phyloP scores from a whole-genome alignment of 192 early-diverging fungal genomes.

The Coemansia sp. region DNA sequence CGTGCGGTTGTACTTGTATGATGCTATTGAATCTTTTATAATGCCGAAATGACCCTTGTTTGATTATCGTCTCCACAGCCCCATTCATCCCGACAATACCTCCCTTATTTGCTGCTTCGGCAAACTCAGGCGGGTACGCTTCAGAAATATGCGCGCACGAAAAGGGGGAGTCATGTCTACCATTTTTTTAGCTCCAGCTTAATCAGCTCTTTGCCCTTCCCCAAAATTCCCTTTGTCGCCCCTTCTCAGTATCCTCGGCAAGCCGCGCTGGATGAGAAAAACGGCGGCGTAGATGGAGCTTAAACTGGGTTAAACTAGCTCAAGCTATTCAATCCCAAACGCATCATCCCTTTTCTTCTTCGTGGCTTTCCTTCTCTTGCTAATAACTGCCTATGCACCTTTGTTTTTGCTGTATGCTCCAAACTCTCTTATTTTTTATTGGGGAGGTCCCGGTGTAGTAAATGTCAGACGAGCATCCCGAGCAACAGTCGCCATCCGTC shows the following conservation, averaged over 20 bases:
- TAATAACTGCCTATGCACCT: neutral
- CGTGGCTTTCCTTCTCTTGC: conserved; percentile 3
- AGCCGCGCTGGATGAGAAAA: neutral
- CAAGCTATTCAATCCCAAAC: neutral
- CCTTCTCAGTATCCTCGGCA: conserved; percentile 2
- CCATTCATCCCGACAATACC: conserved; percentile 10
- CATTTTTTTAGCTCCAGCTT: conserved; percentile 11
- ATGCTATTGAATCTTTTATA: conserved; percentile 7
- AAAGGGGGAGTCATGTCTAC: neutral
- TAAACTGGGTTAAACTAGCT: neutral
- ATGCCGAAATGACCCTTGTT: conserved; percentile 17
- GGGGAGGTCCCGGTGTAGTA: conserved; percentile 29
- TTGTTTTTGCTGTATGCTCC: conserved; percentile 3
- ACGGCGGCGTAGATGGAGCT: neutral
- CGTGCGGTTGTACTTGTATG: conserved; percentile 9
- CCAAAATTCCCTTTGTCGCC: neutral
- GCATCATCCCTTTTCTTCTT: neutral
- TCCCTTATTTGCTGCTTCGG: conserved; percentile 5
- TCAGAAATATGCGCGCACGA: neutral
- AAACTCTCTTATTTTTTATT: conserved; percentile 1
- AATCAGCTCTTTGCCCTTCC: conserved; percentile 5
- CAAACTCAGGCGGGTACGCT: conserved; percentile 1
- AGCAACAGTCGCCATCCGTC: conserved; percentile 15
- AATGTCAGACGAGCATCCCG: conserved; percentile 43
- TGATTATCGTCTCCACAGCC: conserved; percentile 20